A percentile compares a stretch with the other conserved stretches of the same genome.
Evolutionary conservation across 2,329 filamentous ascomycete species (phyloP).

Genomic region (Fusarium graminum): DNA sequence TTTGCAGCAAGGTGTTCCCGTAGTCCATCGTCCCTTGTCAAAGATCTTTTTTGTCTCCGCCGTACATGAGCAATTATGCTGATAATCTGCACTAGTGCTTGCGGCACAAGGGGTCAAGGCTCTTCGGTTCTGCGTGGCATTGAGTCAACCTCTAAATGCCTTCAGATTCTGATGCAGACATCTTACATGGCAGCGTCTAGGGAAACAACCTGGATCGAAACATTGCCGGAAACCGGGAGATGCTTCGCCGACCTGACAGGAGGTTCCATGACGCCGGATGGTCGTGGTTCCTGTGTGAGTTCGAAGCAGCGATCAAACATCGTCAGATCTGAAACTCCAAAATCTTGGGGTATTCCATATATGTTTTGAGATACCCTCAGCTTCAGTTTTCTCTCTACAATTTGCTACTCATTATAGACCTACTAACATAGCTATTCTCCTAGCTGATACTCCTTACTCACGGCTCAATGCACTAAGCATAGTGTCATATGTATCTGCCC

Average conservation of each 20-base stretch:
- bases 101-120: constrained; percentile 11
- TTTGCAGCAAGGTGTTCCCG: constrained; percentile 27
- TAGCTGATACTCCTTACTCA: background rate
- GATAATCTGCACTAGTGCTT: constrained; percentile 24
- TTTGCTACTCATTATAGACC: background rate
- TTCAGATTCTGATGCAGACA: constrained; percentile 35
- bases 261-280: constrained; percentile 43
- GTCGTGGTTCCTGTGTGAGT: constrained; percentile 42
- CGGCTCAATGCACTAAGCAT: constrained; percentile 11
- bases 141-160: constrained; percentile 30
- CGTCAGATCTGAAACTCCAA: constrained; percentile 38
- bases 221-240: constrained; percentile 31
- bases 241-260: constrained; percentile 34
- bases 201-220: constrained; percentile 38
- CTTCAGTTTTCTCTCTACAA: constrained; percentile 17
- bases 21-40: constrained; percentile 38
- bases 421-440: background rate
- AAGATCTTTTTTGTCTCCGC: constrained; percentile 28
- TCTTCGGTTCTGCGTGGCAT: constrained; percentile 15
- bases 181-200: constrained; percentile 31
- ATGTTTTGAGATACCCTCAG: constrained; percentile 34
- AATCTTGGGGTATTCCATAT: constrained; percentile 38
- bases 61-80: constrained; percentile 14
- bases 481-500: constrained; percentile 29
- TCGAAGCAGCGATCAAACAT: constrained; percentile 47